phyloP scores from a whole-genome alignment of 441 rosid genomes.

The Croton laevigatus region DNA sequence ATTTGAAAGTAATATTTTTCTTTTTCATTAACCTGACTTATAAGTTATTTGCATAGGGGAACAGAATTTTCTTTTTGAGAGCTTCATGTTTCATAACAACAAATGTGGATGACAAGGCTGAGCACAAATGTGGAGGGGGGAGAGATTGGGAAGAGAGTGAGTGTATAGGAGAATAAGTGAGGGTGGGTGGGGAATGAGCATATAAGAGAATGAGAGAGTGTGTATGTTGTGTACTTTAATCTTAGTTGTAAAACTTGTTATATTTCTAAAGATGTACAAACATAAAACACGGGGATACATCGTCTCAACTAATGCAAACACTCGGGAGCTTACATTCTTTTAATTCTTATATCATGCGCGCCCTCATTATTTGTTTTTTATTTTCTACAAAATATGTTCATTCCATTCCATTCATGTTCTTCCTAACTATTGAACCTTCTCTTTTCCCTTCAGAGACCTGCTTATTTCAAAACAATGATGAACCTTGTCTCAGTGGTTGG shows the following conservation, averaged over 20 bases:
- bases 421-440: slow-evolving; percentile 15
- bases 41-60: not conserved
- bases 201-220: not conserved
- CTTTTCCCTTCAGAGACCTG: slow-evolving; percentile 49
- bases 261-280: not conserved
- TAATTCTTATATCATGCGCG: not conserved
- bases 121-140: too few relatives aligned
- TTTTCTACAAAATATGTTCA: not conserved
- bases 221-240: not conserved
- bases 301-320: not conserved
- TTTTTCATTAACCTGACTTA: not conserved
- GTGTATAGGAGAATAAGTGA: too few relatives aligned
- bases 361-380: not conserved
- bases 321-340: not conserved
- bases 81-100: not conserved
- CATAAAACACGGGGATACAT: too few relatives aligned
- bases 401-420: slow-evolving; percentile 2
- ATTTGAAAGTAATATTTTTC: not conserved
- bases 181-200: not conserved
- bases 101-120: not conserved
- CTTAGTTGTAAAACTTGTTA: not conserved
- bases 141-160: not conserved
- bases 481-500: slow-evolving; percentile 62
- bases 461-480: slow-evolving; percentile 60
- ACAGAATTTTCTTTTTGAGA: not conserved